Evolutionary conservation across 305 asterid genomes (phyloP).

Genomic region (Euphrasia arctica): DNA sequence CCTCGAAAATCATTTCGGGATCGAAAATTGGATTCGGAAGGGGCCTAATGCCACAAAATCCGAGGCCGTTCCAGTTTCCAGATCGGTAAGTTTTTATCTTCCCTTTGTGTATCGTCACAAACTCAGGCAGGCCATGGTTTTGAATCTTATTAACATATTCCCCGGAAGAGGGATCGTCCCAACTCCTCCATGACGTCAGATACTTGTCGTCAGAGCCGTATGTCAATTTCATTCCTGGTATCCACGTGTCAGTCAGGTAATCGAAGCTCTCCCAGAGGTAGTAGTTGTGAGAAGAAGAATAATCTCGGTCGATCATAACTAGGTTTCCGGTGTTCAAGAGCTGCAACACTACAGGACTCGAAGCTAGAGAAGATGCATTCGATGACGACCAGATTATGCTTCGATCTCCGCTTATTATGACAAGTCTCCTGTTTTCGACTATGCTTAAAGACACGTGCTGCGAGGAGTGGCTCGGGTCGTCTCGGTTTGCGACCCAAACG

Average conservation of each 20-base stretch:
- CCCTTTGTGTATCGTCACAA: slow-evolving; percentile 7
- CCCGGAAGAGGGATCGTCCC: slow-evolving; percentile 40
- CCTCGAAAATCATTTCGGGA: neutral
- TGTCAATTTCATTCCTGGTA: slow-evolving; percentile 36
- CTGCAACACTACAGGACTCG: slow-evolving; percentile 18
- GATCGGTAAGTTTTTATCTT: slow-evolving; percentile 1
- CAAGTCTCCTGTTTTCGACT: slow-evolving; percentile 25
- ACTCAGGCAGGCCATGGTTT: slow-evolving; percentile 24
- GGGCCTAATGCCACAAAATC: neutral
- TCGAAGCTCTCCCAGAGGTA: slow-evolving; percentile 44
- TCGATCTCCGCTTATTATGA: slow-evolving; percentile 1
- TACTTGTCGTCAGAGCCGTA: slow-evolving; percentile 18
- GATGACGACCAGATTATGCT: slow-evolving; percentile 26
- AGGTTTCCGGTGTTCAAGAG: slow-evolving; percentile 36
- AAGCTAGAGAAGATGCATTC: slow-evolving; percentile 17
- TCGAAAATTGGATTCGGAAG: neutral
- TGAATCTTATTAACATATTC: slow-evolving; percentile 21
- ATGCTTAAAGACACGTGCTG: slow-evolving; percentile 13
- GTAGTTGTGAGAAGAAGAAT: neutral
- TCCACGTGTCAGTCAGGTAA: slow-evolving; percentile 31
- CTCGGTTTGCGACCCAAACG: slow-evolving; percentile 35
- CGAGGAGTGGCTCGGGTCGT: slow-evolving; percentile 7
- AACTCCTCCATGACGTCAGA: slow-evolving; percentile 34
- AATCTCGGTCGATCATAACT: slow-evolving; percentile 10
- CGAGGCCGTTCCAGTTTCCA: slow-evolving; percentile 28